Base-by-base conservation (phyloP, 306 rosid species). In the Adenanthera pavonina region DNA sequence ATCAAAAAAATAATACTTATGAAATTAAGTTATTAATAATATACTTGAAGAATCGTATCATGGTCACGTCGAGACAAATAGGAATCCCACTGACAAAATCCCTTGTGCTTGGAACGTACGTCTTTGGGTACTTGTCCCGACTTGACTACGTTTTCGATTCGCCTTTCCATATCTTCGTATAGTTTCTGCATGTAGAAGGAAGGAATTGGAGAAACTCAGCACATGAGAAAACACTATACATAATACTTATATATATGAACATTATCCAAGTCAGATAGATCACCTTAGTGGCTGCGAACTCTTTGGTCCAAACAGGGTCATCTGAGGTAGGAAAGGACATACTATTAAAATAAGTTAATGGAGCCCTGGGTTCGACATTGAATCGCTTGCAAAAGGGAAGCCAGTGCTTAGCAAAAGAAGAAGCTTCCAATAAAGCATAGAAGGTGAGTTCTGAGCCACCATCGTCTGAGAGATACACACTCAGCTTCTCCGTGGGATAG, bases 391-490 rank as follows among this genome's bases (percentile, higher is more conserved):
- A 87, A 52, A 80, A 94, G 0, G 97, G 97, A 8, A 92, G 7
- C 98, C 98, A 94, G 41, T 89, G 90, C 86, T 87, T 90, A 3
- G 97, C 92, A 87, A 94, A 94, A 0, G 15, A 60, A n/a, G 97
- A 81, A 2, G 96, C 98, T 83, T 92, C 91, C 35, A 89, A 2
- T 0, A 94, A 59, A 19, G 94, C 97, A 83, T 85, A 91, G 78
- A 85, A 92, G 0, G 94, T 94, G 47, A 91, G 48, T 9, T 88
- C 83, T 0, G 98, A 92, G 0, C 73, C 96, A 34, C 86, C 98
- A n/a, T n/a, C n/a, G n/a, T n/a, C n/a, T n/a, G n/a, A n/a, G n/a
- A n/a, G n/a, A n/a, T n/a, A n/a, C n/a, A n/a, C n/a, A n/a, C n/a
- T n/a, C n/a, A n/a, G n/a, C n/a, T n/a, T n/a, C n/a, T n/a, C n/a